These are phyloP conservation scores for Bruguiera gymnorhiza DNA, from an alignment of 345 rosid genomes.

Conservation along the genomic window DNA sequence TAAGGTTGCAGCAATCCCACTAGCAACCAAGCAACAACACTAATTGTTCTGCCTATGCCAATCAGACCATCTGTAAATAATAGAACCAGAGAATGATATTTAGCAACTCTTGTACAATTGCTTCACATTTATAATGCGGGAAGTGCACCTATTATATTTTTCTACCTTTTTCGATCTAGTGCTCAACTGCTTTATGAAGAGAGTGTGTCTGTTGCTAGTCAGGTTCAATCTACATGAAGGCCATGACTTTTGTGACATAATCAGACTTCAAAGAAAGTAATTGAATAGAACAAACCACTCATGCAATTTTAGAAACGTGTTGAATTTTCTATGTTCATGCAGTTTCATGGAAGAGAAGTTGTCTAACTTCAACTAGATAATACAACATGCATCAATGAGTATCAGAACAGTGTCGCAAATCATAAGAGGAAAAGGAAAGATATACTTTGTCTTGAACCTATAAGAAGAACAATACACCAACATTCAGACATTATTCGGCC, in stretches of 20 bases:
- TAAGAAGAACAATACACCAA: conserved; percentile 8
- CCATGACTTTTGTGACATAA: not conserved
- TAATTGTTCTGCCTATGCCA: conserved; percentile 72
- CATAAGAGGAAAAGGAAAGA: not conserved
- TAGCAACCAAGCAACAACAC: conserved; percentile 69
- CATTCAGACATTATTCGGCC: conserved; percentile 61
- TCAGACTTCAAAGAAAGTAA: not conserved
- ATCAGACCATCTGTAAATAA: conserved; percentile 62
- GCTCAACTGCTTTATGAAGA: conserved; percentile 64
- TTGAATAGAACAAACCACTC: not conserved
- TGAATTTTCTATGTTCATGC: not conserved
- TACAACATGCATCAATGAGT: not conserved
- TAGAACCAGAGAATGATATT: not conserved
- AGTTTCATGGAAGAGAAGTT: not conserved
- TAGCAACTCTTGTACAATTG: not conserved
- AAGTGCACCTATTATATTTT: not conserved
- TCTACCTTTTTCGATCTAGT: conserved; percentile 56
- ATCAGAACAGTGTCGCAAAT: not conserved
- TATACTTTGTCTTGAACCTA: not conserved
- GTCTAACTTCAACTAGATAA: not conserved
- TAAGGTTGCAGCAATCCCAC: conserved; percentile 71
- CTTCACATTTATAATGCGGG: not conserved
- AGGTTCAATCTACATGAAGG: conserved; percentile 54
- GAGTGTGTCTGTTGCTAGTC: conserved; percentile 71
- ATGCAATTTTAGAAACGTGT: too few relatives aligned